A percentile compares a stretch with the other conserved stretches of the same genome.
These are phyloP conservation scores for Termitomyces sp. DNA, from an alignment of 768 basidiomycete genomes.

Conservation along the genomic window DNA sequence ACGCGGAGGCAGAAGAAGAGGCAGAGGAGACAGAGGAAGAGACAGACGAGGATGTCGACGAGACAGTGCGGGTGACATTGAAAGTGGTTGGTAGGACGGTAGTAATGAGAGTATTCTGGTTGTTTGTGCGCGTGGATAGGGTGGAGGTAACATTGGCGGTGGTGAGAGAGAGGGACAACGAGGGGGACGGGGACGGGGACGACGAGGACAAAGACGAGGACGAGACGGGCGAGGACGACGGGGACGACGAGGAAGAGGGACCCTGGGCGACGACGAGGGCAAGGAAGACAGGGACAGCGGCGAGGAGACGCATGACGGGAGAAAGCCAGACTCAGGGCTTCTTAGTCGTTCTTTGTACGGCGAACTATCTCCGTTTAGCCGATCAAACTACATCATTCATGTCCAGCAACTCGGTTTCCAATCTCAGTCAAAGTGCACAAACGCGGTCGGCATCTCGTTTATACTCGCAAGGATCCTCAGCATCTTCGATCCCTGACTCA, in stretches of 20 bases:
- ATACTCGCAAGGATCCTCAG: slow-evolving; percentile 38
- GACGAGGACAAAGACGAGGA: slow-evolving; percentile 16
- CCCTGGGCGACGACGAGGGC: background rate
- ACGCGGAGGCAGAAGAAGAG: slow-evolving; percentile 34
- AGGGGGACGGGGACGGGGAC: slow-evolving; percentile 26
- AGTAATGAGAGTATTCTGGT: slow-evolving; percentile 42
- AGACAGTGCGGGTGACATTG: slow-evolving; percentile 57
- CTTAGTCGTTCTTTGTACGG: slow-evolving; percentile 1
- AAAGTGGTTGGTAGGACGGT: slow-evolving; percentile 55
- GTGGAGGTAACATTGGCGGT: slow-evolving; percentile 46
- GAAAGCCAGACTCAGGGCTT: background rate
- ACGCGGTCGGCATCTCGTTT: slow-evolving; percentile 37
- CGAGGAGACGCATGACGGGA: slow-evolving; percentile 10
- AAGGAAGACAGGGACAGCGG: slow-evolving; percentile 14
- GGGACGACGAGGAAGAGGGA: slow-evolving; percentile 15
- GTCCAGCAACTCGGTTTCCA: background rate
- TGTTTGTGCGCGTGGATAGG: slow-evolving; percentile 40
- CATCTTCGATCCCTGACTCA: slow-evolving; percentile 36
- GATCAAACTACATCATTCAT: slow-evolving; percentile 3
- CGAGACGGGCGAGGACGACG: slow-evolving; percentile 19
- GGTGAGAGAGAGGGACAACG: slow-evolving; percentile 50
- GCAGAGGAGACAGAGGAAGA: slow-evolving; percentile 31
- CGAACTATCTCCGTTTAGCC: slow-evolving; percentile 4
- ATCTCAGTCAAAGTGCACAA: slow-evolving; percentile 48
- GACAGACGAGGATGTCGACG: slow-evolving; percentile 37